Evolutionary conservation across 257 asterid species (phyloP).

Genomic region (Fraxinus pennsylvanica): DNA sequence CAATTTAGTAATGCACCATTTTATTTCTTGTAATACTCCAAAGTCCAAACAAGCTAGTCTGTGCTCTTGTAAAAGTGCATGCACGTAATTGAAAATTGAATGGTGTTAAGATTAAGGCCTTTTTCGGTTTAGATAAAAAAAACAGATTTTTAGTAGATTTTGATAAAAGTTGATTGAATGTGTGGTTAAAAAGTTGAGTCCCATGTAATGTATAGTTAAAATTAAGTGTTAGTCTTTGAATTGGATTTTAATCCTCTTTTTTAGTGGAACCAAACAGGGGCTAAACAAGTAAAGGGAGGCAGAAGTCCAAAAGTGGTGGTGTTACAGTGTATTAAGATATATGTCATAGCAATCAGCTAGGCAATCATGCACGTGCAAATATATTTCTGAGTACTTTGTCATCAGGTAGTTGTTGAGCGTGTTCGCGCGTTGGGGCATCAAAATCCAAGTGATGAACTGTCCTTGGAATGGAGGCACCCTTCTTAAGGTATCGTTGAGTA

Average conservation of each 20-base stretch:
- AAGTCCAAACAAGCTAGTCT: too few species aligned
- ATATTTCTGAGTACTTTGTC: conserved; percentile 64
- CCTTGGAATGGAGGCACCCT: conserved; percentile 65
- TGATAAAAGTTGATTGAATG: too few species aligned
- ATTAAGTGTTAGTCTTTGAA: too few species aligned
- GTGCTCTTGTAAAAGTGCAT: background rate
- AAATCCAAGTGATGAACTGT: conserved; percentile 96
- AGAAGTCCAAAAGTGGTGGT: conserved; percentile 15
- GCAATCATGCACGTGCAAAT: conserved; percentile 32
- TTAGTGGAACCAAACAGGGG: too few species aligned
- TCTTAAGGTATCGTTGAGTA: conserved; percentile 78
- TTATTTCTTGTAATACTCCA: too few species aligned
- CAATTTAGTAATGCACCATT: too few species aligned
- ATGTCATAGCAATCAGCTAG: conserved; percentile 17
- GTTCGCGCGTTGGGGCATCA: conserved; percentile 99
- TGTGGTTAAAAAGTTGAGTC: too few species aligned
- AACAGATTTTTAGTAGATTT: too few species aligned
- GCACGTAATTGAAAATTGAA: background rate
- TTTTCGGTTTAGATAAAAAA: too few species aligned
- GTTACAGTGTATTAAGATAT: conserved; percentile 14
- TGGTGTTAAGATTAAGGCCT: background rate
- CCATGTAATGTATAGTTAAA: too few species aligned
- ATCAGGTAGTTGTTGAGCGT: conserved; percentile 80
- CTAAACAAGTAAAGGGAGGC: background rate
- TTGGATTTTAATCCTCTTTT: too few species aligned